Base-by-base conservation (phyloP, 1,284 basidiomycete genomes). In the Cutaneotrichosporon spelunceum region DNA sequence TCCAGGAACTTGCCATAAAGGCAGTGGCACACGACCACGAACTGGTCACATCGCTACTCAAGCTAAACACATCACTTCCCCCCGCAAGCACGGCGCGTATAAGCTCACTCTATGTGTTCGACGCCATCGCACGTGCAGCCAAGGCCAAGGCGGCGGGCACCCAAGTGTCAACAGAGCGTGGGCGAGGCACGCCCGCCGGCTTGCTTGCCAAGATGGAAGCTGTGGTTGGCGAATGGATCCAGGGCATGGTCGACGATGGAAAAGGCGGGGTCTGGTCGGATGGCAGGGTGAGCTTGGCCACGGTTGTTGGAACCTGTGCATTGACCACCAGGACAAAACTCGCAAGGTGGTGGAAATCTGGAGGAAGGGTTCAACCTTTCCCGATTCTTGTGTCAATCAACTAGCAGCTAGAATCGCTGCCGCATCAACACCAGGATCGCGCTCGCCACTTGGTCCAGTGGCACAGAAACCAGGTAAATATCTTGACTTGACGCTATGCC, bases 311-410 rank as follows among this genome's bases (percentile, higher is more conserved):
- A 30, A 30, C 19, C 8, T 39, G 45, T 47, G 34, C 19, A 33
- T 59, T 66, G 53, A 62, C 60, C 47, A 16, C 77, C 83, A 96
- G 93, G 93, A 95, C 82, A 96, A 96, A 81, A 85, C 89, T 56
- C 88, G 88, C 83, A 96, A 95, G 81, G 87, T 96, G 72, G 84
- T 93, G 79, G 93, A 95, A 79, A 95, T 96, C 71, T 96, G 93
- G 93, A 84, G 84, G 73, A 93, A 92, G 79, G 85, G 86, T 65
- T 85, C 82, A 78, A 93, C 93, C 53, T 96, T 96, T 80, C 87
- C 90, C 62, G 74, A 86, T 68, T 74, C 82, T 16, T 74, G 73
- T 54, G 57, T 76, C 27, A 64, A 65, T 13, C 57, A 66, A 49
- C 66, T 76, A 5, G 58, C 66, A 21, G 54, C 34, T 19, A 42